Base-by-base conservation (phyloP, 2,329 filamentous ascomycete genomes). In the Microascus cirrosus region DNA sequence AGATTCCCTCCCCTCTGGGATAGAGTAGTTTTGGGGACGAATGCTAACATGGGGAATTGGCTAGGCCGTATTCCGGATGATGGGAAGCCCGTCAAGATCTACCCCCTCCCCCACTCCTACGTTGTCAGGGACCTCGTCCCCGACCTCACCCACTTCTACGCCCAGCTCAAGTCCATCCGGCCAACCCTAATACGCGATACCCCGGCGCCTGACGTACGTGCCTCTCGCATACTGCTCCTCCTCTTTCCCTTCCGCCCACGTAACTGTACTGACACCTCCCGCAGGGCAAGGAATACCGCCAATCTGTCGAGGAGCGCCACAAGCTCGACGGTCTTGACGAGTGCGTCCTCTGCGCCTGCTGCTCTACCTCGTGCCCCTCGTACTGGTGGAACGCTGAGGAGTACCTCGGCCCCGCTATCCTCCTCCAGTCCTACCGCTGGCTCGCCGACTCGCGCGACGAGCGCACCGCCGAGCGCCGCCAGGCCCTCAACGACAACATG, bases 311-410 rank as follows among this genome's bases (percentile, higher is more conserved):
- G 66, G 93, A 99, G 66, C 91, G 94, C 70, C 89, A 85, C 77
- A 99, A 96, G 86, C 86, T 99, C 58, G 94, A 97, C 71, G 94
- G 94, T 63, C 85, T 97, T 34, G 97, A 99, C 80, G 94, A 99
- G 78, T 99, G 94, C 78, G 97, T 99, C 74, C 87, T 99, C 60
- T 99, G 94, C 81, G 93, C 93, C 66, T 99, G 94, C 86, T 99
- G 94, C 85, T 94, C 89, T 65, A 99, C 94, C 24, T 96, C 93
- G 53, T 99, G 94, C 82, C 94, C 94, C n/a, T 96, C 91, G 20
- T 99, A 99, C 82, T 99, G 94, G 94, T 99, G 94, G 94, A 99
- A 99, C 81, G 86, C 87, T 66, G 92, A 97, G 77, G 92, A 97
- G 75, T 99, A 99, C 79, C 89, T 99, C 55, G 94, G 94, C 62